Evolutionary conservation across 441 rosid genomes (phyloP).

Genomic region (Jatropha multifida): DNA sequence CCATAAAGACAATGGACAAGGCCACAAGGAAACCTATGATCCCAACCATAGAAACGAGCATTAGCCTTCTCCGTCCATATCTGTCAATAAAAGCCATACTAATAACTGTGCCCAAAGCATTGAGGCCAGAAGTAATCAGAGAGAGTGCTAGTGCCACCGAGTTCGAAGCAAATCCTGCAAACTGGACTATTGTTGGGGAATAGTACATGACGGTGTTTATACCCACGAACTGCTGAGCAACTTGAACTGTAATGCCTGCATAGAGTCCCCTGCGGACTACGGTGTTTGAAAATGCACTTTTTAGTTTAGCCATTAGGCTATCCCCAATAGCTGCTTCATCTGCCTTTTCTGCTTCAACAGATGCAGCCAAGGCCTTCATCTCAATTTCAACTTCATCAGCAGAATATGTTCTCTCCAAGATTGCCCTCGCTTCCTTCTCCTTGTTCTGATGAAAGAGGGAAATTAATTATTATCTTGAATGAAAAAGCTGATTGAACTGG

Average conservation of each 20-base stretch:
- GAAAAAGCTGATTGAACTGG: not conserved
- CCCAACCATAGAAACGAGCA: slow-evolving; percentile 70
- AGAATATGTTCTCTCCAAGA: slow-evolving; percentile 62
- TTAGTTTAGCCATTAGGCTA: slow-evolving; percentile 44
- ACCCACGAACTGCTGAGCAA: slow-evolving; percentile 85
- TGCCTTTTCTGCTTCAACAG: slow-evolving; percentile 58
- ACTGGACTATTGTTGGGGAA: slow-evolving; percentile 77
- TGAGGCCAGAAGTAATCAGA: slow-evolving; percentile 73
- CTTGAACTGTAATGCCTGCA: slow-evolving; percentile 80
- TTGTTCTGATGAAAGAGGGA: slow-evolving; percentile 31
- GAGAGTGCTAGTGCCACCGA: slow-evolving; percentile 69
- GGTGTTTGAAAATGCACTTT: slow-evolving; percentile 44
- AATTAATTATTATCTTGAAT: not conserved
- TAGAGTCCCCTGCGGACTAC: slow-evolving; percentile 71
- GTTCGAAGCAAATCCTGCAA: slow-evolving; percentile 83
- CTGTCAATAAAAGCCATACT: slow-evolving; percentile 77
- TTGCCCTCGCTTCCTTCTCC: slow-evolving; percentile 52
- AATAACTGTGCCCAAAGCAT: slow-evolving; percentile 61
- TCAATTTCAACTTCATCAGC: slow-evolving; percentile 62
- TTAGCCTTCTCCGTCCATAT: slow-evolving; percentile 70
- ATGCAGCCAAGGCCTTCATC: slow-evolving; percentile 47
- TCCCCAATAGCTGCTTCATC: slow-evolving; percentile 51
- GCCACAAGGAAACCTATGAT: slow-evolving; percentile 54
- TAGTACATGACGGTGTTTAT: slow-evolving; percentile 93
- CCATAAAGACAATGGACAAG: slow-evolving; percentile 48